Evolutionary conservation across 164 flowering plant species (phyloP).

Genomic region (Cinnamomum chago): DNA sequence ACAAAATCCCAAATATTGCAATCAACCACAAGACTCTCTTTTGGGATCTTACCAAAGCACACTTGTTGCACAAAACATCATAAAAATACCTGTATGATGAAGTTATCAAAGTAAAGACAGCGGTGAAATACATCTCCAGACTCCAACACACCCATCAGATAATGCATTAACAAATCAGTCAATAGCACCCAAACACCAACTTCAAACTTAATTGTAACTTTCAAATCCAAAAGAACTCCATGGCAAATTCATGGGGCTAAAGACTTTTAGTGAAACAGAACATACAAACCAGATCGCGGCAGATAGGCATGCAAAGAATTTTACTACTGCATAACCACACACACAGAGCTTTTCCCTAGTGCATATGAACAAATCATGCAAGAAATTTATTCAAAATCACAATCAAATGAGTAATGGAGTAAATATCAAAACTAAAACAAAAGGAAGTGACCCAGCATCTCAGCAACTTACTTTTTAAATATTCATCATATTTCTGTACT

Average conservation of each 20-base stretch:
- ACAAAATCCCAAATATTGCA: no score
- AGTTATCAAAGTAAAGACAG: no score
- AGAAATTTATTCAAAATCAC: not conserved
- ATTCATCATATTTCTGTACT: conserved; percentile 79
- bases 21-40: no score
- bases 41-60: no score
- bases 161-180: not conserved
- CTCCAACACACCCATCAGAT: not conserved
- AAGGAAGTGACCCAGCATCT: not conserved
- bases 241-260: not conserved
- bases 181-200: no score
- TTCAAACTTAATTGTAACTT: not conserved
- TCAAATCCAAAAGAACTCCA: not conserved
- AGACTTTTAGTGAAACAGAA: not conserved
- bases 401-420: not conserved
- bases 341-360: not conserved
- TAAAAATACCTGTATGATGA: no score
- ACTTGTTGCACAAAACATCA: no score
- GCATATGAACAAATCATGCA: not conserved
- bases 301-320: not conserved
- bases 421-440: not conserved
- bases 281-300: not conserved
- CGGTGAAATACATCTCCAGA: no score
- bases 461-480: conserved; percentile 65
- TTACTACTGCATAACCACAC: not conserved